Percentiles rank a stretch among this genome's conserved stretches.
Conservation (phyloP, 768 basidiomycete genomes). For the Mycena maculata region DNA sequence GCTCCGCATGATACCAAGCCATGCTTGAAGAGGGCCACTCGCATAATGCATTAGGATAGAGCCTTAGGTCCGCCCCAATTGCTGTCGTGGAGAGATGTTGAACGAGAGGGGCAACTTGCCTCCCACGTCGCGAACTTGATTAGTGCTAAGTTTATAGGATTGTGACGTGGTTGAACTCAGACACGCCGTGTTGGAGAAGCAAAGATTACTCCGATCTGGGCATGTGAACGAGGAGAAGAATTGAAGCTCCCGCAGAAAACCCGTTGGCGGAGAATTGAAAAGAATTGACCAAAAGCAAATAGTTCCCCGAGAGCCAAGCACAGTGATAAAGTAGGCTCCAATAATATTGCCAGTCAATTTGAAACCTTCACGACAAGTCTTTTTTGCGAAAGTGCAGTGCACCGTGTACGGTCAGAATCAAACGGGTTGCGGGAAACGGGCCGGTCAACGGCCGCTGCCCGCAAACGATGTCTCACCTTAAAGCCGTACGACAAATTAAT, state of each 20-base stretch:
- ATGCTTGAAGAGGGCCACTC: not conserved
- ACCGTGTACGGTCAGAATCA: too few relatives aligned
- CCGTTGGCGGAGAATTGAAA: slow-evolving; percentile 24
- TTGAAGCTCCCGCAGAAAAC: slow-evolving; percentile 26
- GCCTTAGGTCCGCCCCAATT: not conserved
- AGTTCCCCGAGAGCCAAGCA: not conserved
- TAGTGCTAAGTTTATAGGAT: slow-evolving; percentile 1
- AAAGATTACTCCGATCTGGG: slow-evolving; percentile 18
- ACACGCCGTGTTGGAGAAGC: not conserved
- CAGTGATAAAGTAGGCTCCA: not conserved
- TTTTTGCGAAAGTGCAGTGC: too few relatives aligned
- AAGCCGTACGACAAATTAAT: slow-evolving; percentile 32
- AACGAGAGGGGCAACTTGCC: slow-evolving; percentile 15
- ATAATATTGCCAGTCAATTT: too few relatives aligned
- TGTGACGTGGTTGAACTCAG: slow-evolving; percentile 10
- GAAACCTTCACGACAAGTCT: too few relatives aligned
- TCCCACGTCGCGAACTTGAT: slow-evolving; percentile 11
- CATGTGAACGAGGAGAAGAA: slow-evolving; percentile 22
- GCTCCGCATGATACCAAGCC: slow-evolving; percentile 19
- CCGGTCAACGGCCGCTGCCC: not conserved
- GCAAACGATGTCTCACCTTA: not conserved
- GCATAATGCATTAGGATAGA: slow-evolving; percentile 6
- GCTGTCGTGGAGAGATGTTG: not conserved
- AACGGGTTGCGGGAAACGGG: too few relatives aligned
- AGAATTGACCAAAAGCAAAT: not conserved